Conservation (phyloP, 2,329 filamentous ascomycete species). For the Fusarium musae region DNA sequence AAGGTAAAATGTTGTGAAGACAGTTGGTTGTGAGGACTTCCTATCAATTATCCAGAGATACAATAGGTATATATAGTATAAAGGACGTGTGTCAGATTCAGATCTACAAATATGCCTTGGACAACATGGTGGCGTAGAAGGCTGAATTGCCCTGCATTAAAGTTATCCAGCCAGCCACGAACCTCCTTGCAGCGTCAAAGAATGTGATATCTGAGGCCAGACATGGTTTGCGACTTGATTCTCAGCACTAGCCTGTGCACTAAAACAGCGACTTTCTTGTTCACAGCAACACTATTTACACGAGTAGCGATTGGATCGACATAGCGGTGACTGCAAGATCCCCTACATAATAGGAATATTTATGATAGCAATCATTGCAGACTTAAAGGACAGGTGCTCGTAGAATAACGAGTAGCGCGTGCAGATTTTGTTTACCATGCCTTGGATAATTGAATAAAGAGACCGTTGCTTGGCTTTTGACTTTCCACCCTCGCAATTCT, state of each 20-base stretch:
- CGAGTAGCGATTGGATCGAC: too few species aligned
- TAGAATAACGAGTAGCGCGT: too few species aligned
- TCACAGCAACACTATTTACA: too few species aligned
- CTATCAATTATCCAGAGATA: not conserved
- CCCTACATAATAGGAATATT: too few species aligned
- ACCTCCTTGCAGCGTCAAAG: not conserved
- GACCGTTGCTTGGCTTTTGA: too few species aligned
- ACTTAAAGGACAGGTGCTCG: too few species aligned
- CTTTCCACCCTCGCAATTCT: too few species aligned
- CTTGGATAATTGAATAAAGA: too few species aligned
- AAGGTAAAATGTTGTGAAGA: not conserved
- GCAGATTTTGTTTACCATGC: too few species aligned
- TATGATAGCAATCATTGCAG: too few species aligned
- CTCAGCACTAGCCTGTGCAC: accelerated
- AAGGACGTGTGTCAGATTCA: not conserved
- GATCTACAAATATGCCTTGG: not conserved
- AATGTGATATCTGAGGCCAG: not conserved
- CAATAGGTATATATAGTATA: not conserved
- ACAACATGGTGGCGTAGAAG: not conserved
- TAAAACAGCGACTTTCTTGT: too few species aligned
- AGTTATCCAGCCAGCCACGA: not conserved
- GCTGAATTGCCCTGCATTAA: not conserved
- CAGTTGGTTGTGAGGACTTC: not conserved
- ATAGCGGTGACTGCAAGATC: too few species aligned
- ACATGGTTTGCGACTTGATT: not conserved